These are phyloP conservation scores for Fusarium sp. DNA, from an alignment of 2,329 filamentous ascomycete species.

Conservation along the genomic window DNA sequence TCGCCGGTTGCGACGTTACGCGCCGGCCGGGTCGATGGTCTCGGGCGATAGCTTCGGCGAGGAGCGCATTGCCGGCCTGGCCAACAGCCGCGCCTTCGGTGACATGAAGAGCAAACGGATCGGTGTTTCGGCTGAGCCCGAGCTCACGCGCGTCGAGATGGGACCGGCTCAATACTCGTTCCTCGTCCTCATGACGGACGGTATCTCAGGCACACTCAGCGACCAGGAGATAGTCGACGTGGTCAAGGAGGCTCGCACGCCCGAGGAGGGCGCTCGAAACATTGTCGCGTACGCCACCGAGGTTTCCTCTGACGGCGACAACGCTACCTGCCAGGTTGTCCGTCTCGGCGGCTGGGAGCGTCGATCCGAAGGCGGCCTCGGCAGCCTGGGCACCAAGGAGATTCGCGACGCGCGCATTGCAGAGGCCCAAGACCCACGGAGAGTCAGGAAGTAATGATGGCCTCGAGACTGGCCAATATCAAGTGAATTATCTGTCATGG, in stretches of 20 bases:
- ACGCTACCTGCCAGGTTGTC: conserved; percentile 76
- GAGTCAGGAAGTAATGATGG: conserved; percentile 64
- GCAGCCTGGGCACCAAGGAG: conserved; percentile 92
- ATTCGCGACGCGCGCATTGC: conserved; percentile 83
- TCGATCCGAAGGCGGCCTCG: conserved; percentile 84
- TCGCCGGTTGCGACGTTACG: conserved; percentile 85
- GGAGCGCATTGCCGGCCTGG: conserved; percentile 91
- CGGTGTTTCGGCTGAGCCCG: conserved; percentile 93
- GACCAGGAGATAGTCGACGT: conserved; percentile 98
- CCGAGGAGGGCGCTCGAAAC: conserved; percentile 83
- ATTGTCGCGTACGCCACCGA: conserved; percentile 92
- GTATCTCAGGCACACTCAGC: conserved; percentile 84
- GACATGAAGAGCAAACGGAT: conserved; percentile 93
- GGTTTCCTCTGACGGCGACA: conserved; percentile 75
- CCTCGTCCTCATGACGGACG: conserved; percentile 88
- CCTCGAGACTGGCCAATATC: background rate
- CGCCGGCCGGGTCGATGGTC: conserved; percentile 79
- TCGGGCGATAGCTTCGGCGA: conserved; percentile 94
- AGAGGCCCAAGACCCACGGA: conserved; percentile 85
- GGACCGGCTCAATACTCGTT: conserved; percentile 89
- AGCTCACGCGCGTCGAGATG: conserved; percentile 83
- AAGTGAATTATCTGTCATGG: background rate
- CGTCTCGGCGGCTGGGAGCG: conserved; percentile 77
- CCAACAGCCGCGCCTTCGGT: conserved; percentile 94
- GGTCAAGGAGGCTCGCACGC: conserved; percentile 91